Base-by-base conservation (phyloP, 768 basidiomycete species). In the Lepiota venenata region DNA sequence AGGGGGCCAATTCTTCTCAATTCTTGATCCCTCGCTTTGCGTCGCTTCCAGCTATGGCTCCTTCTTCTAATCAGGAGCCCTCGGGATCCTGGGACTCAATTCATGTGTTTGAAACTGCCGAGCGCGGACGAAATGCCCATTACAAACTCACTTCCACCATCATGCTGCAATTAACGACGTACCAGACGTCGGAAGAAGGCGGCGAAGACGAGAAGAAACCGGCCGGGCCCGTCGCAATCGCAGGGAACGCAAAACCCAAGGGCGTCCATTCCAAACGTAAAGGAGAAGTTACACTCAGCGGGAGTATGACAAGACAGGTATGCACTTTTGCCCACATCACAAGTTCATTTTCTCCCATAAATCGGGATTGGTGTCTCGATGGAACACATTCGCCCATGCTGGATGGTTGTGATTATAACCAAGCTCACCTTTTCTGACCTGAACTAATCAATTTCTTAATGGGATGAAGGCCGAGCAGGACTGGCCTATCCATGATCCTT, bases 141-240 rank as follows among this genome's bases (percentile, higher is more conserved):
- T 99, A 98, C 74, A 98, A 98, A 72, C 78, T 99, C 49, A 98
- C 97, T 1, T 95, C 93, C 40, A 98, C 97, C 2, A 83, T 98
- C 51, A 96, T 98, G 92, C 85, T 99, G 15, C 91, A 94, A 60
- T 82, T 99, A 25, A 75, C 88, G 47, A 87, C 84, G 29, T 77
- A 42, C 21, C 53, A 55, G 16, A 32, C 47, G 4, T 55, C 53
- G 14, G 46, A 48, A 25, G 73, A 47, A 73, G 64, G 56, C 68
- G 66, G 22, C 63, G 69, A 35, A 74, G 75, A 21, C 57, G 62
- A 44, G 71, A 74, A 41, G 63, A 64, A 45, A 57, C 63, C 55
- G 50, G 69, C 71, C 38, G 75, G 72, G 42, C 61, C 59, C 38
- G 66, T 69, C 10, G 37, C 45, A 18, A 27, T 16, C 20, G 9